Conservation (phyloP, 2,329 filamentous ascomycete genomes). For the Phoma sp. region DNA sequence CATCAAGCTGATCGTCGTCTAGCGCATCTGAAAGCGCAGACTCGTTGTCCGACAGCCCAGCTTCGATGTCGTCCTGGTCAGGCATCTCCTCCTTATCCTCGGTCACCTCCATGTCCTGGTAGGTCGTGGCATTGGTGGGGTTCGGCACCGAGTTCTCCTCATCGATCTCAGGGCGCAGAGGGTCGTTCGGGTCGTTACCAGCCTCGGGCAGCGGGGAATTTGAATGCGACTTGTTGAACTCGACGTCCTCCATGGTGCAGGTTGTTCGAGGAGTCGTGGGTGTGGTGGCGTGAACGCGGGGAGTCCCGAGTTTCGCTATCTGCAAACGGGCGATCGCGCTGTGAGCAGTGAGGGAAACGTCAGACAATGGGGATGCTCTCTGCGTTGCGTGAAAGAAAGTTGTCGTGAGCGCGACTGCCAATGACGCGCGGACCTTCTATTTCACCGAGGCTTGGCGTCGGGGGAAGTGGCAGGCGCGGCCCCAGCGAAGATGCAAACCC, state of each 20-base stretch:
- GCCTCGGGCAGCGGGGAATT: slow-evolving; percentile 55
- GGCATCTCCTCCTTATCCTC: slow-evolving; percentile 49
- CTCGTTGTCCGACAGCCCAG: slow-evolving; percentile 64
- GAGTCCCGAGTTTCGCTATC: background rate
- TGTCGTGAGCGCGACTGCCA: slow-evolving; percentile 27
- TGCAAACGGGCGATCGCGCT: background rate
- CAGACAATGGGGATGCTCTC: slow-evolving; percentile 8
- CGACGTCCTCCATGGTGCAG: slow-evolving; percentile 53
- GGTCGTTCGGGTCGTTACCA: slow-evolving; percentile 56
- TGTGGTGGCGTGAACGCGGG: slow-evolving; percentile 3
- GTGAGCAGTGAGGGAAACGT: slow-evolving; percentile 5
- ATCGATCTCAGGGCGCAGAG: slow-evolving; percentile 56
- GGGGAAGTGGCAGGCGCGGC: slow-evolving; percentile 9
- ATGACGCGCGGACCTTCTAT: slow-evolving; percentile 32
- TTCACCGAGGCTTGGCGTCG: slow-evolving; percentile 24
- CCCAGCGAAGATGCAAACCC: slow-evolving; percentile 1
- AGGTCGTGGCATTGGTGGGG: slow-evolving; percentile 52
- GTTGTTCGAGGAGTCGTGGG: background rate
- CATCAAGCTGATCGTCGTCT: slow-evolving; percentile 70
- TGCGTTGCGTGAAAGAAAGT: slow-evolving; percentile 22
- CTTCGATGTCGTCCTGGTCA: slow-evolving; percentile 48
- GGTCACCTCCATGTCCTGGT: slow-evolving; percentile 55
- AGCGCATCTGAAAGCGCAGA: slow-evolving; percentile 67
- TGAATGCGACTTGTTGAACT: slow-evolving; percentile 49
- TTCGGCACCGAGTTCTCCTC: slow-evolving; percentile 57